Percentiles rank a stretch among this genome's conserved stretches.
Evolutionary conservation across 768 basidiomycete genomes (phyloP).

Genomic region (Trametes sanguinea): DNA sequence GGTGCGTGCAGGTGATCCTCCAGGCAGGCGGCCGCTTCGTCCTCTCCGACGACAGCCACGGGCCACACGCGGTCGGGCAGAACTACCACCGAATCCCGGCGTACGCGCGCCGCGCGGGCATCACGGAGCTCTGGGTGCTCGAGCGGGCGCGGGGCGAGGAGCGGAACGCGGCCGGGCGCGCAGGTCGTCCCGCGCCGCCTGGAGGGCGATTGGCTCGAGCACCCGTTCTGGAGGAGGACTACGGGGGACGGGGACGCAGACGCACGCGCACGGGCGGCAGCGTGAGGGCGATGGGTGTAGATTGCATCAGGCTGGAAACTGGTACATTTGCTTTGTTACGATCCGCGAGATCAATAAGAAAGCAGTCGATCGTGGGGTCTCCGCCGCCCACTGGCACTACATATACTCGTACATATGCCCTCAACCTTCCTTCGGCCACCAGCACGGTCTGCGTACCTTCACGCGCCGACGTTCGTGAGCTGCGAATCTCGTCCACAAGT

Average conservation of each 20-base stretch:
- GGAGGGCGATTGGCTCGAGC: conserved; percentile 56
- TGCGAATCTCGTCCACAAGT: too few species aligned
- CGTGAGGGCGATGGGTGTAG: too few species aligned
- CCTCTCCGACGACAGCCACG: conserved; percentile 96
- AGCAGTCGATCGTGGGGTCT: too few species aligned
- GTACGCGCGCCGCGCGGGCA: conserved; percentile 64
- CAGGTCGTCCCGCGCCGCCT: conserved; percentile 45
- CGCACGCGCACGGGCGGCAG: too few species aligned
- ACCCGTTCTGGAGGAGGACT: conserved; percentile 54
- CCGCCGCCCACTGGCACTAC: too few species aligned
- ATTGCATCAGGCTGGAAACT: too few species aligned
- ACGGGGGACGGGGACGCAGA: not conserved
- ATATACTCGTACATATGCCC: too few species aligned
- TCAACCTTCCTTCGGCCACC: too few species aligned
- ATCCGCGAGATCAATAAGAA: too few species aligned
- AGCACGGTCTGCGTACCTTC: too few species aligned
- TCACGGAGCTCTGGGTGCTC: conserved; percentile 70
- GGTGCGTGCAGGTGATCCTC: conserved; percentile 61
- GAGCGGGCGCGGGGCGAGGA: conserved; percentile 36
- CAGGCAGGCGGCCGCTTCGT: conserved; percentile 70
- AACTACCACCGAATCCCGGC: conserved; percentile 70
- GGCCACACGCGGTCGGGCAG: conserved; percentile 81
- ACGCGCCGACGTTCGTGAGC: too few species aligned
- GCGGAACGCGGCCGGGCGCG: conserved; percentile 48
- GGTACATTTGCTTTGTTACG: too few species aligned